These are phyloP conservation scores for Botrytis fabae DNA, from an alignment of 2,329 filamentous ascomycete species.

Conservation along the genomic window DNA sequence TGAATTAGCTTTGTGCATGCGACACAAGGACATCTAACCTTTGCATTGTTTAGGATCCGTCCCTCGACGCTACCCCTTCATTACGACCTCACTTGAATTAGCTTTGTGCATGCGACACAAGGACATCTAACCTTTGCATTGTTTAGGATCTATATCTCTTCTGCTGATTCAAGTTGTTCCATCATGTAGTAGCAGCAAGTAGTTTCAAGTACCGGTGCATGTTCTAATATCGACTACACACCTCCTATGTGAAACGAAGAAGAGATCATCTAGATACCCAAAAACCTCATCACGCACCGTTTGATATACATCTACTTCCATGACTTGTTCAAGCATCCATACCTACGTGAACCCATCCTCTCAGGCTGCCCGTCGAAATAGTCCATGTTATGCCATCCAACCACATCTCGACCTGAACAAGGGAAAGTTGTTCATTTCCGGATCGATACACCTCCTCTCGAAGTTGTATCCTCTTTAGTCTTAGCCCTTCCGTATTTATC, in stretches of 20 bases:
- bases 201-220: background rate
- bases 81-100: background rate
- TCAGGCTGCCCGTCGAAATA: background rate
- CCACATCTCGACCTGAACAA: background rate
- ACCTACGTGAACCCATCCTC: background rate
- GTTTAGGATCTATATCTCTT: background rate
- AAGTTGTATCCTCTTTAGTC: slow-evolving; percentile 3
- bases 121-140: background rate
- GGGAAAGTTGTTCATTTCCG: slow-evolving; percentile 5
- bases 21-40: background rate
- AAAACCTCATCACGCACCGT: background rate
- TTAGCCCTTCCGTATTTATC: background rate
- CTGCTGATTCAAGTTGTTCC: background rate
- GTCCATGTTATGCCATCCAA: slow-evolving; percentile 8
- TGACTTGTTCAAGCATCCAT: background rate
- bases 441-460: slow-evolving; percentile 1
- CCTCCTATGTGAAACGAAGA: background rate
- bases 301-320: background rate
- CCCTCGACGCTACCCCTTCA: background rate
- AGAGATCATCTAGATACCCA: background rate
- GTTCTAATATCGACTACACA: background rate
- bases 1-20: background rate
- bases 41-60: background rate
- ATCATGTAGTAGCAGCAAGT: background rate
- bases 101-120: background rate